Conservation (phyloP, 139 green algal genomes). For the Asterochloris sp. region DNA sequence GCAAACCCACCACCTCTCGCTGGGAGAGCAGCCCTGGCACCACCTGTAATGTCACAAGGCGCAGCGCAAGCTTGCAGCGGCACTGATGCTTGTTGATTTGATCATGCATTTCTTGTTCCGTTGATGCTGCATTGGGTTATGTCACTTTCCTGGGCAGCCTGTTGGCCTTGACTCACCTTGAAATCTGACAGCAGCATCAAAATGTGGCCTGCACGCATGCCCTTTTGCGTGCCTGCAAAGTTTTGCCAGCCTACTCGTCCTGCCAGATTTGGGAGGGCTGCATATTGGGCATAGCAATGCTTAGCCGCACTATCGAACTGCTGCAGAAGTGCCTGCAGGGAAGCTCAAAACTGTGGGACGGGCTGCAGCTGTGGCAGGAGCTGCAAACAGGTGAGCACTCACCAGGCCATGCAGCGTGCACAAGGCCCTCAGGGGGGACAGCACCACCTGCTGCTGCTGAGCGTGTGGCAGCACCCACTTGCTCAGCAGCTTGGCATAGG, state of each 20-base stretch:
- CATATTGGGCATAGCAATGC: constrained; percentile 11
- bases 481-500: background rate
- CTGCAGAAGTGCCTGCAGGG: background rate
- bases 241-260: background rate
- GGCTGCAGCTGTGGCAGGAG: background rate
- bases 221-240: background rate
- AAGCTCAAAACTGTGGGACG: background rate
- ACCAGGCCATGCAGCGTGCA: background rate
- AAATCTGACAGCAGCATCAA: constrained; percentile 4
- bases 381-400: background rate
- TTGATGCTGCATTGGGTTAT: too few species aligned
- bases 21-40: constrained; percentile 8
- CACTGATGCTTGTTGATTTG: background rate
- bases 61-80: background rate
- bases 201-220: constrained; percentile 5
- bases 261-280: constrained; percentile 2
- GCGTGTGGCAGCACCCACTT: constrained; percentile 3
- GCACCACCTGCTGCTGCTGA: background rate
- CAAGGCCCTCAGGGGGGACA: background rate
- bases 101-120: background rate
- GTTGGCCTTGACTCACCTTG: background rate
- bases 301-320: background rate
- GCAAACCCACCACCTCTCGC: background rate
- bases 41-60: background rate
- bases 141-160: background rate